phyloP scores from a whole-genome alignment of 73 alveolate genomes.

The Tetrahymena borealis region DNA sequence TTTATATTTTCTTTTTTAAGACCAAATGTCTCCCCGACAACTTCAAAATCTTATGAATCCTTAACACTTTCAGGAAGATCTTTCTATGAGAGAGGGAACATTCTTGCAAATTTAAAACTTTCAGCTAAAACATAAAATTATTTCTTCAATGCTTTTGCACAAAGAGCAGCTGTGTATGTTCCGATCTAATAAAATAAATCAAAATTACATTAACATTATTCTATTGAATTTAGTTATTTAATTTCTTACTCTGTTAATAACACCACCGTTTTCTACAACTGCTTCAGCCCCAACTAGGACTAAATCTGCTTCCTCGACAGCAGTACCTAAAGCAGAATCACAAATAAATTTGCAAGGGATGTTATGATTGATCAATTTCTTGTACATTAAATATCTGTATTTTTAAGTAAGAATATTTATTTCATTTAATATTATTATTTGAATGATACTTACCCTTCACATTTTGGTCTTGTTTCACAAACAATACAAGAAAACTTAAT shows the following conservation, averaged over 20 bases:
- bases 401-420: not conserved
- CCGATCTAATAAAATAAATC: conserved; percentile 48
- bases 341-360: conserved; percentile 60
- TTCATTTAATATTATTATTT: conserved; percentile 49
- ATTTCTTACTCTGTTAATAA: conserved; percentile 65
- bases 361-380: not conserved
- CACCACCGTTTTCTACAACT: conserved; percentile 97
- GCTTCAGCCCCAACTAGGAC: conserved; percentile 94
- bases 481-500: conserved; percentile 61
- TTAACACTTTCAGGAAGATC: conserved; percentile 53
- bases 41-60: conserved; percentile 11
- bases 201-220: not conserved
- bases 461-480: conserved; percentile 74
- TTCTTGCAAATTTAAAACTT: conserved; percentile 77
- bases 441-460: conserved; percentile 60
- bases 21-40: not conserved
- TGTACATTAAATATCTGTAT: not conserved
- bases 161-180: conserved; percentile 77
- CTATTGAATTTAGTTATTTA: not conserved
- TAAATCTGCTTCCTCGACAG: conserved; percentile 78
- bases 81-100: conserved; percentile 76
- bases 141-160: conserved; percentile 75
- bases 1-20: conserved; percentile 5
- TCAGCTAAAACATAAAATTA: conserved; percentile 93
- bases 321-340: conserved; percentile 83